Evolutionary conservation across 768 basidiomycete species (phyloP), one percentile per base, ranked within the genome.

Genomic region (Amanita exitialis): DNA sequence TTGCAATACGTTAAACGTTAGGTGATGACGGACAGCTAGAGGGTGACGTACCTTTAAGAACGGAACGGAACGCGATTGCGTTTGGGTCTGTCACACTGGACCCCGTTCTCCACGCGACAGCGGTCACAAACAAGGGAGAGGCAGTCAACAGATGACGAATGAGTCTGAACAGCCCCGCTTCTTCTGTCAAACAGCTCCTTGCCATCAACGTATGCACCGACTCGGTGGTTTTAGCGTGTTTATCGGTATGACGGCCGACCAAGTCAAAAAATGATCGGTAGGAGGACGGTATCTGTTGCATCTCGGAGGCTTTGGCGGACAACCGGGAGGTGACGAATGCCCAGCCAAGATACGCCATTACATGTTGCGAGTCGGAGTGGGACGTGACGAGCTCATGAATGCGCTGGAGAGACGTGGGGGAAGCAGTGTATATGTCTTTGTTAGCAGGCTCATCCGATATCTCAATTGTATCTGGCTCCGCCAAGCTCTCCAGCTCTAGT

Each of bases 321-420:
- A 88, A 61, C 28, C 81, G 75, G 9, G 82, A 83, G 3, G 95
- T 75, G 1, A 93, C 78, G 59, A 83, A 90, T 0, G 91, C 75
- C 94, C 94, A 97, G 0, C 82, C 83, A 5, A 93, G 70, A 57
- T 87, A 85, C 3, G 83, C 75, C 56, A 83, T 82, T 0, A 79
- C 73, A 58, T 82, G 81, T 55, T 87, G 83, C 57, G 79, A 78
- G 48, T 78, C 72, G 1, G 74, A 63, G 46, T 86, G 73, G 1
- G 77, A 70, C 3, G 72, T 73, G 32, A 90, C 78, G 20, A 88
- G 66, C 34, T 80, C 72, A 61, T 92, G 87, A 46, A 92, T 76
- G 37, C 73, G 71, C 57, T 74, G 73, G 27, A 91, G 66, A n/a
- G 77, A 74, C 6, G 74, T 69, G 0, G 86, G 82, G 9, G 80